Evolutionary conservation across 371 early-diverging fungal genomes (phyloP).

Genomic region (Fennellomyces sp.): DNA sequence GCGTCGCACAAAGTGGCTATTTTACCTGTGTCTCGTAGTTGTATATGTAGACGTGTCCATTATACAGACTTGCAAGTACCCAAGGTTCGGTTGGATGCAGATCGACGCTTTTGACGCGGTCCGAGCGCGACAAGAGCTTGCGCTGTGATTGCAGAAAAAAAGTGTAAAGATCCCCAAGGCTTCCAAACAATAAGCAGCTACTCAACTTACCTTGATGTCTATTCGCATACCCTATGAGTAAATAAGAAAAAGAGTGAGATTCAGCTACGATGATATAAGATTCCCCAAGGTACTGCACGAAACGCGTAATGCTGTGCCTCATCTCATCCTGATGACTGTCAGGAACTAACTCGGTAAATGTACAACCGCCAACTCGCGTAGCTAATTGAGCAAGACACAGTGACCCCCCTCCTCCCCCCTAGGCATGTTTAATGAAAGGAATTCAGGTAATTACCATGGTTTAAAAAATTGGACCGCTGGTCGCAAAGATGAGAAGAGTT

Average conservation of each 20-base stretch:
- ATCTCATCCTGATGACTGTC: too few relatives aligned
- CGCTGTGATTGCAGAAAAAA: slow-evolving; percentile 39
- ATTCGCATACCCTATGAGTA: slow-evolving; percentile 62
- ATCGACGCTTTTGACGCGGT: slow-evolving; percentile 98
- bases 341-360: too few relatives aligned
- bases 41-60: slow-evolving; percentile 97
- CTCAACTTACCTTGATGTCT: slow-evolving; percentile 60
- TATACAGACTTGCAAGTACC: slow-evolving; percentile 96
- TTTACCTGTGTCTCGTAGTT: slow-evolving; percentile 97
- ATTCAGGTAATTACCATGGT: background rate
- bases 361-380: too few relatives aligned
- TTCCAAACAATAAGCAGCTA: background rate
- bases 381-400: too few relatives aligned
- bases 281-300: too few relatives aligned
- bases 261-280: background rate
- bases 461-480: background rate
- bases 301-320: too few relatives aligned
- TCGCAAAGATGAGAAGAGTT: background rate
- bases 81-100: slow-evolving; percentile 99
- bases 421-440: background rate
- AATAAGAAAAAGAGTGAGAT: background rate
- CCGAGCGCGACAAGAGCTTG: slow-evolving; percentile 84
- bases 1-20: background rate
- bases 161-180: background rate
- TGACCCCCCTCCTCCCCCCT: background rate